A percentile compares a stretch with the other conserved stretches of the same genome.
These are phyloP conservation scores for Mortierella sp. DNA, from an alignment of 371 early-diverging fungal genomes.

Conservation along the genomic window DNA sequence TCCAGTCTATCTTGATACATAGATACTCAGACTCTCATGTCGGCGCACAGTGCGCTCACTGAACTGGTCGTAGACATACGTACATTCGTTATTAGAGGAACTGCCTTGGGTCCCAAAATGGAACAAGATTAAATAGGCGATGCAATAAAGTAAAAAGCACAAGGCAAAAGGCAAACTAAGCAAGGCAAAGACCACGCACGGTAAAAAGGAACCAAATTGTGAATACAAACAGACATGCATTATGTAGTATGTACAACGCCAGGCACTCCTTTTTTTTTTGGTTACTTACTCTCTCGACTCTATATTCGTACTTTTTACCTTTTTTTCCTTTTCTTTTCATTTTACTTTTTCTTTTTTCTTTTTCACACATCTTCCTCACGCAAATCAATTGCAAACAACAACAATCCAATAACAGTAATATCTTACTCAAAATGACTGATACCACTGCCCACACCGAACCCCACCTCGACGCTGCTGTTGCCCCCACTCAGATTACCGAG, in stretches of 20 bases:
- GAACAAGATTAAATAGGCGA: not conserved
- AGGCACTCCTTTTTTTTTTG: constrained; percentile 9
- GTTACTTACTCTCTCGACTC: not conserved
- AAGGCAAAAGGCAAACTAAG: not conserved
- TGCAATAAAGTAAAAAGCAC: not conserved
- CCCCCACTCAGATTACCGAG: constrained; percentile 23
- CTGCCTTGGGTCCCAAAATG: not conserved
- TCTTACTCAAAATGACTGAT: constrained; percentile 29
- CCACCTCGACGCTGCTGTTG: constrained; percentile 15
- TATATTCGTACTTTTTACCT: constrained; percentile 2
- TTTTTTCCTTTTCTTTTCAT: constrained; percentile 3
- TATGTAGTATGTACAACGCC: not conserved
- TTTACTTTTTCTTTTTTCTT: not conserved
- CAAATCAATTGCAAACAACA: not conserved
- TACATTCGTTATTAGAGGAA: not conserved
- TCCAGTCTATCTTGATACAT: not conserved
- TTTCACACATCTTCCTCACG: not conserved
- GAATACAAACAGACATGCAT: not conserved
- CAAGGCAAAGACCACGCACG: not conserved
- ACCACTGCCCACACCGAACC: constrained; percentile 28
- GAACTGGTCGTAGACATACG: too few species aligned
- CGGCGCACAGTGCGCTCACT: too few species aligned
- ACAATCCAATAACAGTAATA: not conserved
- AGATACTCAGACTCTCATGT: not conserved
- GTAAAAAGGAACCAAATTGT: not conserved